phyloP scores from a whole-genome alignment of 2,329 filamentous ascomycete species.

The Gnomoniopsis smithogilvyi region DNA sequence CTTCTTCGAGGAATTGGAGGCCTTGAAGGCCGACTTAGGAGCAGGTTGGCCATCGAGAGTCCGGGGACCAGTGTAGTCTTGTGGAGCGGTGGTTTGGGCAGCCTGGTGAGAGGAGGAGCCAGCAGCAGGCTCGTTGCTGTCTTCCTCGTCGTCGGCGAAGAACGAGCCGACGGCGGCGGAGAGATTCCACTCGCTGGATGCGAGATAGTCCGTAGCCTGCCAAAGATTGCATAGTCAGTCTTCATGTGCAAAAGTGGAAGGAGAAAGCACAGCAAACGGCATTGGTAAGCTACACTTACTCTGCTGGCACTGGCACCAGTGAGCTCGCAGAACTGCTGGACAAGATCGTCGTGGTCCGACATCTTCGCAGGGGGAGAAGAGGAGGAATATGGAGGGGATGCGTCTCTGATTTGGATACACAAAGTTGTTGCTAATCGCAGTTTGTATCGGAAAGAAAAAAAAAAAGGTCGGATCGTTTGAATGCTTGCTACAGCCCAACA shows the following conservation, averaged over 20 bases:
- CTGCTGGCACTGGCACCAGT: conserved; percentile 48
- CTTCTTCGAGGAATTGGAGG: conserved; percentile 36
- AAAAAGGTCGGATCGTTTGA: no score
- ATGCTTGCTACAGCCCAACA: neutral
- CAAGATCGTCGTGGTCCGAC: conserved; percentile 39
- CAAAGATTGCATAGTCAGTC: neutral
- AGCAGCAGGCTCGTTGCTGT: conserved; percentile 39
- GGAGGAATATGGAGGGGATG: neutral
- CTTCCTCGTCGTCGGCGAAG: conserved; percentile 56
- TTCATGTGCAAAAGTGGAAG: neutral
- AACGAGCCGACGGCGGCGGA: conserved; percentile 59
- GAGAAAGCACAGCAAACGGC: neutral
- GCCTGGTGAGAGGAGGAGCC: conserved; percentile 31
- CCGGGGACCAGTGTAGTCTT: conserved; percentile 56
- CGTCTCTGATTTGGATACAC: neutral
- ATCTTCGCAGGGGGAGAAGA: conserved; percentile 26
- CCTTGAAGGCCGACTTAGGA: conserved; percentile 35
- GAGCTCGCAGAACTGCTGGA: conserved; percentile 53
- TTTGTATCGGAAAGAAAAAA: neutral
- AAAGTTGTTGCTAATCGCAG: neutral
- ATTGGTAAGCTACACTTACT: conserved; percentile 30
- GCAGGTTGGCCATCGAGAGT: conserved; percentile 62
- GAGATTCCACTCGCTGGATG: conserved; percentile 64
- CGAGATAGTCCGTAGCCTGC: conserved; percentile 66
- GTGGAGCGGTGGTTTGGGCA: conserved; percentile 22